Evolutionary conservation across 108 stramenopile genomes (phyloP), one percentile per base, ranked within the genome.

Genomic region (Skeletonema menzelii): DNA sequence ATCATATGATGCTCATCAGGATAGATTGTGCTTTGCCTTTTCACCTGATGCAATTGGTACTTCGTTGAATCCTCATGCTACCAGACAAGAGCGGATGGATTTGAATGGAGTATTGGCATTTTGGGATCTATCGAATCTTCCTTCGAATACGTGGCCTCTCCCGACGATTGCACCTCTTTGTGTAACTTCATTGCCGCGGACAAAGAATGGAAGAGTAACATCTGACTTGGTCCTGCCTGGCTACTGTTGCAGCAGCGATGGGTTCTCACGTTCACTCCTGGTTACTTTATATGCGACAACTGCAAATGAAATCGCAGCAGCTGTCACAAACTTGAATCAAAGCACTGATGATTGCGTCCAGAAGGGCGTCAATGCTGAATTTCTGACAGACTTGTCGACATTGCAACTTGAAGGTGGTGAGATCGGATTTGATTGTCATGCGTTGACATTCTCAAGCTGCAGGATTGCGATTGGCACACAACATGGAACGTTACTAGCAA

Each of bases 31-130:
- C 60, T 80, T 72, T 69, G 53, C 56, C 20, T 74, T 74, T 40
- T 70, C 73, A 37, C 73, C 80, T 11, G 80, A 74, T 32, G 74
- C 68, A 30, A 67, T 73, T 14, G 80, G 69, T 27, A 62, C 73
- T 6, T 70, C 80, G 19, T 30, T 74, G 27, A 53, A 69, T 44
- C 80, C 66, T 19, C 69, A 53, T 31, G 63, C 80, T 27, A 60
- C 72, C 32, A 42, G 72, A 14, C 71, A 73, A 32, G 79, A 72
- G 58, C 47, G 67, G 55, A 37, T 80, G 44, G 42, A 64, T 58
- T 56, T 44, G 40, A 73, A 73, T 69, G 79, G 72, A 15, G 71
- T 28, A 24, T 22, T 80, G 35, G 67, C 69, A 20, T 38, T 40
- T 64, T 80, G 67, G 67, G 53, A 73, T 32, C 32, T 80, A 10